Percentiles rank a stretch among this genome's conserved stretches.
Conservation (phyloP, 163 green algal genomes). For the Scenedesmus sp. region DNA sequence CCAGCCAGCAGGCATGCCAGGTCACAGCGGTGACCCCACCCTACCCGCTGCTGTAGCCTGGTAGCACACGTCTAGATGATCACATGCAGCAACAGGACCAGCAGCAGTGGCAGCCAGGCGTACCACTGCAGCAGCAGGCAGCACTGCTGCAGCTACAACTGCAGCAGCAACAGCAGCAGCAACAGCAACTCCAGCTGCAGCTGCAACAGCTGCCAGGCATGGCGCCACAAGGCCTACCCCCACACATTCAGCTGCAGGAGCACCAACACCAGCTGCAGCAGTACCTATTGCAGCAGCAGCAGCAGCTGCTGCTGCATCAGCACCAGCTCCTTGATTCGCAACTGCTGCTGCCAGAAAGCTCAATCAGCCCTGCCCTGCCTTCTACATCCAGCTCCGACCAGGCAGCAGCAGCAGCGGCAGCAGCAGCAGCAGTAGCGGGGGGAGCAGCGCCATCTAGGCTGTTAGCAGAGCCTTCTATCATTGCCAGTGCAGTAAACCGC, state of each 20-base stretch:
- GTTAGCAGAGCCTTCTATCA: background rate
- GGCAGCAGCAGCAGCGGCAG: no score
- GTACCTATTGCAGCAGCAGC: background rate
- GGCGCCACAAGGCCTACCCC: background rate
- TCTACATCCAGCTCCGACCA: background rate
- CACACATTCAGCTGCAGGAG: background rate
- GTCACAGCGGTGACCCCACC: background rate
- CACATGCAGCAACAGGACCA: background rate
- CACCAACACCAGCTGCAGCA: background rate
- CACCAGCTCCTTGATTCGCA: background rate
- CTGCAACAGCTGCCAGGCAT: background rate
- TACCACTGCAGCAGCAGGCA: background rate
- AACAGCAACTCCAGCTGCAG: background rate
- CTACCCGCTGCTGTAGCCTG: background rate
- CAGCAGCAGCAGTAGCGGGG: background rate
- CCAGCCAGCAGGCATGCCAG: background rate
- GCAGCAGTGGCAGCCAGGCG: background rate
- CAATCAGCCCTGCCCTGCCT: background rate
- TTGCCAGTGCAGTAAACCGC: background rate
- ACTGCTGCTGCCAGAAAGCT: background rate
- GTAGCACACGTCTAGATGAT: background rate
- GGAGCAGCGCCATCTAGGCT: background rate
- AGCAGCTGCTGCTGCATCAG: background rate
- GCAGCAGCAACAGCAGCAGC: background rate
- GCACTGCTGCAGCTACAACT: background rate